Evolutionary conservation across 2,329 filamentous ascomycete species (phyloP), one percentile per base, ranked within the genome.

Genomic region (Cytospora piceae): DNA sequence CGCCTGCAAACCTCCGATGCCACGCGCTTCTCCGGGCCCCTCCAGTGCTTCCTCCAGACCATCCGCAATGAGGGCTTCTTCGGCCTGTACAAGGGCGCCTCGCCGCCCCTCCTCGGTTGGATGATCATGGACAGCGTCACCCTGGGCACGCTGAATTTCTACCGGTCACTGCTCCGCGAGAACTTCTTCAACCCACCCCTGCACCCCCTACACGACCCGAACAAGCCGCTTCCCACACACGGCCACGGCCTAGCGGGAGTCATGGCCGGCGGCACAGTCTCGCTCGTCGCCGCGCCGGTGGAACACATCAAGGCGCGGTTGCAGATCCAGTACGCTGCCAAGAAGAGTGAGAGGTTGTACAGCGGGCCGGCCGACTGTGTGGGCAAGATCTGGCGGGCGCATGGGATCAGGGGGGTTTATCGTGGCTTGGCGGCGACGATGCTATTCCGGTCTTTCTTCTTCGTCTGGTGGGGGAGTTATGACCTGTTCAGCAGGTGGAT

Each of bases 391-490:
- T 86, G 86, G 74, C 72, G 75, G n/a, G 76, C 80, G 59, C 93
- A 98, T 76, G 94, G 95, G 55, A 72, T 97, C 3, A 75, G 78
- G 27, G 95, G 94, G 42, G 77, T 99, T 9, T 99, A 94, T 77
- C 93, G 93, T 74, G 95, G 95, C 0, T 84, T 99, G 15, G 82
- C 79, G 46, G 92, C 95, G 1, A 98, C 95, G 0, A 81, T 98
- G 58, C 78, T 98, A 57, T 98, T 98, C 81, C 87, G 95, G 22
- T 87, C 88, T 17, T 96, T 94, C 80, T 99, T 99, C 83, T 97
- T 97, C 84, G 95, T 90, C 81, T 98, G 94, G 94, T 99, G 95
- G 95, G 89, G 89, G n/a, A 91, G 88, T 67, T 99, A 99, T 80
- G 94, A 97, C 73, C 72, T 97, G 34, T 85, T 98, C 71, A 91